Evolutionary conservation across 495 filamentous ascomycete species (phyloP).

Genomic region (Immersiella caudata): DNA sequence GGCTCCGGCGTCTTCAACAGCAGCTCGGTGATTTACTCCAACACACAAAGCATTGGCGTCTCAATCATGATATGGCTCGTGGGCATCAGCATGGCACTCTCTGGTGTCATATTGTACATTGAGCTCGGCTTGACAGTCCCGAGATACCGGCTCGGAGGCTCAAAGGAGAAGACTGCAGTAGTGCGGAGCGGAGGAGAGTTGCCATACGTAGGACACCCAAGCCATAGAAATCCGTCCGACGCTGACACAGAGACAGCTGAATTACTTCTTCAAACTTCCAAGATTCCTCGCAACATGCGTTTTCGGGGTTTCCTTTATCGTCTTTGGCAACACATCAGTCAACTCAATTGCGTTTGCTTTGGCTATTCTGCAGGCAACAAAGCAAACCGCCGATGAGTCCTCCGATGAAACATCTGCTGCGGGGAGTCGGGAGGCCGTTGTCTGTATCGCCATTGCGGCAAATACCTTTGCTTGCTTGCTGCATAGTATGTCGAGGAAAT

Average conservation of each 20-base stretch:
- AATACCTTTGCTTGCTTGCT: slow-evolving; percentile 58
- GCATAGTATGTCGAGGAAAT: slow-evolving; percentile 34
- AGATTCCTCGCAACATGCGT: slow-evolving; percentile 28
- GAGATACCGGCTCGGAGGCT: slow-evolving; percentile 20
- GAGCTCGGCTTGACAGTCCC: slow-evolving; percentile 28
- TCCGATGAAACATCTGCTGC: neutral
- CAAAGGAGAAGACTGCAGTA: slow-evolving; percentile 21
- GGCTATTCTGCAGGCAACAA: slow-evolving; percentile 19
- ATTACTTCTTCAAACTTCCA: slow-evolving; percentile 27
- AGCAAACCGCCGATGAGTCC: neutral
- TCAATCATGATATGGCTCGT: slow-evolving; percentile 25
- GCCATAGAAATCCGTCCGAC: neutral
- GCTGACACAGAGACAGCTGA: slow-evolving; percentile 21
- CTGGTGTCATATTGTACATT: slow-evolving; percentile 25
- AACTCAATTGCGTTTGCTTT: slow-evolving; percentile 28
- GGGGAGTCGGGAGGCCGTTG: slow-evolving; percentile 14
- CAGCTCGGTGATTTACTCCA: slow-evolving; percentile 24
- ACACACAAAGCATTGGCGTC: slow-evolving; percentile 29
- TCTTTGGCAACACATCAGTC: slow-evolving; percentile 28
- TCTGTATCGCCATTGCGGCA: slow-evolving; percentile 22
- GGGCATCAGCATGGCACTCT: slow-evolving; percentile 21
- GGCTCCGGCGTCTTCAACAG: slow-evolving; percentile 30
- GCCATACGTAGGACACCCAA: slow-evolving; percentile 19
- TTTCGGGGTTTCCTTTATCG: slow-evolving; percentile 28
- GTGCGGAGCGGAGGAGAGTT: slow-evolving; percentile 29